Evolutionary conservation across 2,329 filamentous ascomycete genomes (phyloP).

Genomic region (Xylaria sp.): DNA sequence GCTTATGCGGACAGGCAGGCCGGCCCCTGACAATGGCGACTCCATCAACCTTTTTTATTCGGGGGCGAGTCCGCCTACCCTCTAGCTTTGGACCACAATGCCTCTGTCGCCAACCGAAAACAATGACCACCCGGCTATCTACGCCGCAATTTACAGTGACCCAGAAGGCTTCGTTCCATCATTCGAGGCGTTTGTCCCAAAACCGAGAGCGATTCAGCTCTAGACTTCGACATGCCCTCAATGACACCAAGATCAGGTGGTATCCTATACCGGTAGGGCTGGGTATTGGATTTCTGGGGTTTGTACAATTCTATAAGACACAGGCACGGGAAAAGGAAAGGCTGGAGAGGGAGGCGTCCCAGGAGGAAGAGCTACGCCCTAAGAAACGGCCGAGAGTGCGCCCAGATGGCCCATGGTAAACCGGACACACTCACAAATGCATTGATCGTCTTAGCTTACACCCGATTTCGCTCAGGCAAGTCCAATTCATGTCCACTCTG

Average conservation of each 20-base stretch:
- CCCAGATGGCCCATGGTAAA: slow-evolving; percentile 84
- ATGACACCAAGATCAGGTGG: slow-evolving; percentile 76
- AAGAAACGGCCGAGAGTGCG: slow-evolving; percentile 71
- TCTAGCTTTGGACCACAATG: slow-evolving; percentile 34
- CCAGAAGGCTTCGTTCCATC: slow-evolving; percentile 53
- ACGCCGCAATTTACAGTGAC: slow-evolving; percentile 41
- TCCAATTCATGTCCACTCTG: slow-evolving; percentile 92
- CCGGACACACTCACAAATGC: slow-evolving; percentile 15
- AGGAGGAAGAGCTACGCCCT: slow-evolving; percentile 55
- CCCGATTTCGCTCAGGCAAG: slow-evolving; percentile 66
- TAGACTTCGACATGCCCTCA: slow-evolving; percentile 60
- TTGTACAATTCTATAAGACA: slow-evolving; percentile 85
- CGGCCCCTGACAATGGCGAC: slow-evolving; percentile 39
- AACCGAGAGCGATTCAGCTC: slow-evolving; percentile 58
- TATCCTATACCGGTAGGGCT: slow-evolving; percentile 89
- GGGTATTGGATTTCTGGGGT: slow-evolving; percentile 84
- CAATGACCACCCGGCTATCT: slow-evolving; percentile 36
- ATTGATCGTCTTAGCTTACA: slow-evolving; percentile 15
- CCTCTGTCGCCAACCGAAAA: slow-evolving; percentile 38
- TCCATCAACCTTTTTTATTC: slow-evolving; percentile 35
- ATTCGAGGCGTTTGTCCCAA: slow-evolving; percentile 56
- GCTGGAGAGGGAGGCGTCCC: slow-evolving; percentile 56
- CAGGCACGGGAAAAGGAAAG: slow-evolving; percentile 65
- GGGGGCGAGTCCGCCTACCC: slow-evolving; percentile 34
- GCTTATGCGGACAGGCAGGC: not conserved